Evolutionary conservation across 169 alveolate genomes (phyloP), one percentile per base, ranked within the genome.

Genomic region (Cryptosporidium sp.): DNA sequence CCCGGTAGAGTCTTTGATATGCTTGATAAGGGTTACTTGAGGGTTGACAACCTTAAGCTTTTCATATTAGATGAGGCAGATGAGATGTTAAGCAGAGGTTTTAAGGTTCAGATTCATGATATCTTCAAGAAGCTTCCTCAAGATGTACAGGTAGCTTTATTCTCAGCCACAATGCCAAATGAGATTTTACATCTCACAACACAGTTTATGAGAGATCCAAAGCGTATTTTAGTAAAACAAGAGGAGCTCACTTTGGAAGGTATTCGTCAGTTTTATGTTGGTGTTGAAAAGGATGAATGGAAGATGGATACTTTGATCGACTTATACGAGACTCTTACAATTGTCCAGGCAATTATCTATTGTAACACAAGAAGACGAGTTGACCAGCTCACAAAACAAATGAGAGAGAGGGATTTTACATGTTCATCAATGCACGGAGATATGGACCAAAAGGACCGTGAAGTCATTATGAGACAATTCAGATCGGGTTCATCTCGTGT

Each of bases 1-100:
- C 99, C 99, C 14, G 99, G 99, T 18, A 97, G 99, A 91, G 99
- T 98, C 43, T 94, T 93, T 84, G 99, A 99, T 91, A 97, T 99
- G 99, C 95, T 98, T 85, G 97, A 96, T 61, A 96, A 97, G 92
- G 97, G 97, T 69, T 96, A 95, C 84, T 65, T 97, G 14, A 73
- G 91, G 69, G 95, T 96, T 39, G 98, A 97, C 62, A 95, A 97
- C 94, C 94, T 99, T 92, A 95, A 94, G 93, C 91, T 97, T 65
- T 97, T 98, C 93, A 97, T 98, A 31, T 94, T 99, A 26, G 99
- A 98, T 93, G 99, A 99, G 93, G 99, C 99, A 37, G 99, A 99
- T 91, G 99, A 99, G 95, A 97, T 98, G 99, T 95, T 99, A 41
- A 97, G 99, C 45, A 96, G 99, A 84, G 99, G 99, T 18, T 97